Evolutionary conservation across 768 basidiomycete genomes (phyloP).

Genomic region (Termitomyces sp.): DNA sequence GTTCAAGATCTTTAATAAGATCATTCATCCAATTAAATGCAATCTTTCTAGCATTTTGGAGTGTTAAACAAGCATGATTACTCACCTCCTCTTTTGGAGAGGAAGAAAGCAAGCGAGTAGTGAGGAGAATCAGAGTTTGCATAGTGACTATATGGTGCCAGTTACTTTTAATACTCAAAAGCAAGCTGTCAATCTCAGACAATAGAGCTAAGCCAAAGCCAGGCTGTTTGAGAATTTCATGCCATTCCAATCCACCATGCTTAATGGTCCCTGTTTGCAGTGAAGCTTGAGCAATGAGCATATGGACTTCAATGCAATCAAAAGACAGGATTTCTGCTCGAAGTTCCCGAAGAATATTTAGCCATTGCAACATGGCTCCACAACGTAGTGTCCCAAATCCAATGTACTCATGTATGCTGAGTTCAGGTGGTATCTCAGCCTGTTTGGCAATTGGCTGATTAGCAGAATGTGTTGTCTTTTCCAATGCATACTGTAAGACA

Average conservation of each 20-base stretch:
- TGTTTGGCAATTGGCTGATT: conserved; percentile 29
- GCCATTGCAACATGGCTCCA: neutral
- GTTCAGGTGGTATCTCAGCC: neutral
- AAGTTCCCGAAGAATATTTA: neutral
- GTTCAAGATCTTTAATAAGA: neutral
- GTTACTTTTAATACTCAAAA: neutral
- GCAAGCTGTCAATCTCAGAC: neutral
- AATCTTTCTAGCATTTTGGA: neutral
- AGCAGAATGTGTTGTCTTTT: conserved; percentile 28
- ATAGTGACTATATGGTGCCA: neutral
- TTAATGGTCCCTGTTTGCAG: neutral
- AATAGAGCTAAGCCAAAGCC: neutral
- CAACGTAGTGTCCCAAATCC: neutral
- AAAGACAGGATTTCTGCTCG: neutral
- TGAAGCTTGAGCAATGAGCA: neutral
- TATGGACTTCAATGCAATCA: neutral
- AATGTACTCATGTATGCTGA: neutral
- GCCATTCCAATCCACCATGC: neutral
- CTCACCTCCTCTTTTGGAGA: neutral
- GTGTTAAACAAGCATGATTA: neutral
- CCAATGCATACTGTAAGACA: conserved; percentile 27
- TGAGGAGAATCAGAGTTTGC: neutral
- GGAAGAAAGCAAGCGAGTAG: neutral
- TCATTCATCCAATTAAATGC: neutral
- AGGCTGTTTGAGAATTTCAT: neutral